Conservation (phyloP, 1,284 basidiomycete genomes). For the Ceratobasidium sp. region DNA sequence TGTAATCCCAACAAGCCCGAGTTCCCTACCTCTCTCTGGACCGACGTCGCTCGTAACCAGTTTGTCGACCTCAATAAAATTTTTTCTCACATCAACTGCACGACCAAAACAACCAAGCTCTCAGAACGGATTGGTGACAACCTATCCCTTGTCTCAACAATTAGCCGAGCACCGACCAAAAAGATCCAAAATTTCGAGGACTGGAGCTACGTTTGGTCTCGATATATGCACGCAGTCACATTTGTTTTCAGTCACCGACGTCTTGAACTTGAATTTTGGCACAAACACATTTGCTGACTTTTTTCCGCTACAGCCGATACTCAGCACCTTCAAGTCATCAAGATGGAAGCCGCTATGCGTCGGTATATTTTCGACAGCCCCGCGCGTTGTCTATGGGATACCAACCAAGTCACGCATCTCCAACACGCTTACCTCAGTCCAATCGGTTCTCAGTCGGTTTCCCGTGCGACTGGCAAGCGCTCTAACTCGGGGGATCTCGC, state of each 20-base stretch:
- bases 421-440: background rate
- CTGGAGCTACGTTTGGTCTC: too few relatives aligned
- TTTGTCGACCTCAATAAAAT: constrained; percentile 37
- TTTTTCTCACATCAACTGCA: constrained; percentile 7
- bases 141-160: background rate
- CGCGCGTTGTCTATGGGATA: too few relatives aligned
- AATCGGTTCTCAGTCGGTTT: background rate
- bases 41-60: constrained; percentile 7
- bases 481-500: background rate
- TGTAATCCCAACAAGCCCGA: too few relatives aligned
- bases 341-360: background rate
- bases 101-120: background rate
- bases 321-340: background rate
- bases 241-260: background rate
- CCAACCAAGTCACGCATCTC: background rate
- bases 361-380: background rate
- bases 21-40: constrained; percentile 30
- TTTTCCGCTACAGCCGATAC: background rate
- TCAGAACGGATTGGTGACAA: background rate
- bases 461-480: background rate
- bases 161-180: background rate
- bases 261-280: background rate
- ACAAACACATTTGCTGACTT: background rate
- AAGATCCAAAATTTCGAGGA: background rate
- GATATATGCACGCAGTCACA: background rate